Evolutionary conservation across 192 early-diverging fungal genomes (phyloP), one percentile per base, ranked within the genome.

Genomic region (Gaertneriomyces sp.): DNA sequence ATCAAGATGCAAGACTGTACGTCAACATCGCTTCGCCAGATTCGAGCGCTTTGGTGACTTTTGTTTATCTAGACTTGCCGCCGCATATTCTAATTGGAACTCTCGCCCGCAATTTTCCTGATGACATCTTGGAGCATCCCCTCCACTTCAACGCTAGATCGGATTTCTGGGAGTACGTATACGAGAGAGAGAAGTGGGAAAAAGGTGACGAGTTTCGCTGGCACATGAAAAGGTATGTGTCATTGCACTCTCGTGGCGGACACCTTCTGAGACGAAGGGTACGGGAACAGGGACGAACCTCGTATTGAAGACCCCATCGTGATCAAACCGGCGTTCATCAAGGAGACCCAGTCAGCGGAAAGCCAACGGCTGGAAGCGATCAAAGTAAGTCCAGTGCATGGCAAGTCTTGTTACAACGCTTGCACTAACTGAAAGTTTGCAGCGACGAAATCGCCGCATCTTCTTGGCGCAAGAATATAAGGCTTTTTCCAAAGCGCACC

Each of bases 1-100:
- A 73, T 83, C 6, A 54, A 72, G 4, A 62, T 81, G 20, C 81
- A 81, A 53, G 81, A 83, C 61, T 83, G 66, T 68, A 59, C 14
- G 66, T 45, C 40, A 8, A 33, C 6, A 41, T 25, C 47, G 4
- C 42, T 41, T 16, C n/a, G 12, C 5, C 45, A 6, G 7, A 42
- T 4, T 38, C 38, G 33, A 8, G 12, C 20, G 0, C 14, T 38
- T 14, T 38, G 33, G 12, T 33, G 33, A 55, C 16, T 20, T 2
- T 63, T 53, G 1, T 38, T 19, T n/a, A 14, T 14, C 6, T 8
- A 71, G 69, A 71, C 43, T 41, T 71, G 16, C 61, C 69, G 16
- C 46, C 58, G 1, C n/a, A 49, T 7, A 9, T 71, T 40, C 64
- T 70, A 10, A 14, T 42, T 14, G 6, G 12, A 3, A 58, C 68